These are phyloP conservation scores for Stephanodiscus minutulus DNA, from an alignment of 108 stramenopile species.

Conservation along the genomic window DNA sequence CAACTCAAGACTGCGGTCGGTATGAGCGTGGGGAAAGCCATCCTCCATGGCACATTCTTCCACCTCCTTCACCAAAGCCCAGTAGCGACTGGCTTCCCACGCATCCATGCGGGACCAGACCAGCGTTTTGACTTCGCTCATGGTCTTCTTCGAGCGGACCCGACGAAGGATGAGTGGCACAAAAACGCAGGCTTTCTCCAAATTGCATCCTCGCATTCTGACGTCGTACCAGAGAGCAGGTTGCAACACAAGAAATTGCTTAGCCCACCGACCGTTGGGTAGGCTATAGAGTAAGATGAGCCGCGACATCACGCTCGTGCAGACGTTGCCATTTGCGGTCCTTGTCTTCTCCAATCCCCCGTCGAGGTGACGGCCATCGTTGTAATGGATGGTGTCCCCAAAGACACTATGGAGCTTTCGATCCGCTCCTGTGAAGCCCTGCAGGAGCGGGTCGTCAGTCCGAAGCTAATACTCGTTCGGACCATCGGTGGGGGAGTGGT, in stretches of 20 bases:
- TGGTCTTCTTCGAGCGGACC: not conserved
- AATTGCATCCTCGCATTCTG: constrained; percentile 1
- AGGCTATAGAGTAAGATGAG: not conserved
- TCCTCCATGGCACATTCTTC: not conserved
- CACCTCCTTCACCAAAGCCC: constrained; percentile 4
- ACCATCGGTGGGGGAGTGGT: too few species aligned
- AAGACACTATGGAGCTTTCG: not conserved
- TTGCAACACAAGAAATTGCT: not conserved
- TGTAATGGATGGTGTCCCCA: constrained; percentile 16
- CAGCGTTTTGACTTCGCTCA: constrained; percentile 8
- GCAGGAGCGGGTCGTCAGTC: not conserved
- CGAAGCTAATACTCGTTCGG: not conserved
- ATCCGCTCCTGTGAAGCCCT: not conserved
- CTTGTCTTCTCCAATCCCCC: not conserved
- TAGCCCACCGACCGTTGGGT: constrained; percentile 1
- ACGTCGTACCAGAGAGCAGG: not conserved
- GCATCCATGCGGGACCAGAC: constrained; percentile 3
- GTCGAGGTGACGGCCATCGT: constrained; percentile 9
- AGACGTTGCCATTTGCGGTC: constrained; percentile 8
- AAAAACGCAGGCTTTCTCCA: constrained; percentile 8
- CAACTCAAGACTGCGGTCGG: not conserved
- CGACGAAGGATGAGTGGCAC: constrained; percentile 2
- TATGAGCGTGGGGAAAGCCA: not conserved
- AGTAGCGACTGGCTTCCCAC: constrained; percentile 18
- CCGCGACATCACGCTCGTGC: not conserved